Base-by-base conservation (phyloP, 1,139 yeast genomes). In the Wickerhamiella pararugosa region DNA sequence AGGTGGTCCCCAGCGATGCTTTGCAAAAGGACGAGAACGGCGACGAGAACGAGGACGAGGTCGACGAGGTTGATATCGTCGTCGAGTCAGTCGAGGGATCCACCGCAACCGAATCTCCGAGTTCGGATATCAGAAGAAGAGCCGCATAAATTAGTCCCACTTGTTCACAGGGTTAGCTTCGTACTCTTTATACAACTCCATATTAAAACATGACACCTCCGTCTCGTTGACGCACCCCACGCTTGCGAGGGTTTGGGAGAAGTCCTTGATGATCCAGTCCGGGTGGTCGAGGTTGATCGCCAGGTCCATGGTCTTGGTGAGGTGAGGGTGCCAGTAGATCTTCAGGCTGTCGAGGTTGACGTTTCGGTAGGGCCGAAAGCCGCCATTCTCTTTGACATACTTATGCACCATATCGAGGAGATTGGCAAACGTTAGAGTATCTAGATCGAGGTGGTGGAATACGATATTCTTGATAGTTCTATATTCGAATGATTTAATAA, bases 321-420 rank as follows among this genome's bases (percentile, higher is more conserved):
- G 94, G 59, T 90, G 97, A 0, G 98, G 97, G 57, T 83, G 84
- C 32, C 95, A 81, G 62, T 90, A 90, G 11, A 90, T 70, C 61
- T 92, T 90, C 47, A 90, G 58, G 0, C 92, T 67, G 55, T 90
- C 83, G 53, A 76, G 79, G 1, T 66, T 66, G n/a, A 82, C 81
- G 48, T 70, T 80, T 53, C 96, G 70, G 60, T 76, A 87, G 1
- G 97, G 94, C 53, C 95, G 70, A 49, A 78, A 73, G 0, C 73
- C 75, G 1, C 93, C 84, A 6, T 76, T 71, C 5, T 79, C 70
- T 42, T 72, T 66, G 45, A 86, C 79, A 32, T 69, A 46, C 51
- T 54, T 45, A 44, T 58, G 52, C 36, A 58, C 48, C 43, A 46
- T 43, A 15, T 67, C 71, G 33, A 79, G 67, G 29, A 90, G 63